Evolutionary conservation across 768 basidiomycete genomes (phyloP), one percentile per base, ranked within the genome.

Genomic region (Boletus vinaceobasis): DNA sequence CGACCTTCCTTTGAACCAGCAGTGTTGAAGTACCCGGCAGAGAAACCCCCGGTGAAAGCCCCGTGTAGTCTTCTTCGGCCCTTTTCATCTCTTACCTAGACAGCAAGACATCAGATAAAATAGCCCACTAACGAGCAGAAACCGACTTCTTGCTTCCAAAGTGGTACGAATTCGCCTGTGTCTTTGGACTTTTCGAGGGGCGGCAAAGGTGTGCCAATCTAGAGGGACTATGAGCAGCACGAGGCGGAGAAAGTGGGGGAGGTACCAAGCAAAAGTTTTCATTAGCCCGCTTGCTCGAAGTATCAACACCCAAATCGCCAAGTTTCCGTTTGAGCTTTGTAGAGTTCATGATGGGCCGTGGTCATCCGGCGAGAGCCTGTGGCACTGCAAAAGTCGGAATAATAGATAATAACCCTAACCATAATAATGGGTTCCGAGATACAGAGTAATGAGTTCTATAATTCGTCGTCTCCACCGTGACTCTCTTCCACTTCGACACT

Each of bases 41-140:
- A 93, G 78, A 93, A 99, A 11, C 97, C 97, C 23, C 97, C 97
- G 0, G 95, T 98, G 74, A 98, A 99, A 4, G 97, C 97, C 4
- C 97, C 97, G 68, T 99, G 97, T n/a, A 99, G 75, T 53, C 97
- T 77, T 60, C 93, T 76, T 43, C 96, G 81, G 32, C 94, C 93
- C 66, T 97, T 85, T 73, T 98, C 95, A 74, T 98, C 95, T 61
- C 89, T 80, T 11, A 93, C 92, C 89, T 93, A 64, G 48, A 58
- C 8, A 42, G 44, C 4, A 26, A 48, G 23, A 44, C 38, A 62
- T 63, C 56, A 57, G 58, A 55, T 46, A 47, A 23, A 52, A 62
- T 55, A 63, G 60, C 56, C 55, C 54, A 61, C 57, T 27, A 54
- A 56, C 10, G 50, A 63, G 46, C 21, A 35, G n/a, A 21, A 53